Evolutionary conservation across 2,329 filamentous ascomycete species (phyloP).

Genomic region (Penicillium sp.): DNA sequence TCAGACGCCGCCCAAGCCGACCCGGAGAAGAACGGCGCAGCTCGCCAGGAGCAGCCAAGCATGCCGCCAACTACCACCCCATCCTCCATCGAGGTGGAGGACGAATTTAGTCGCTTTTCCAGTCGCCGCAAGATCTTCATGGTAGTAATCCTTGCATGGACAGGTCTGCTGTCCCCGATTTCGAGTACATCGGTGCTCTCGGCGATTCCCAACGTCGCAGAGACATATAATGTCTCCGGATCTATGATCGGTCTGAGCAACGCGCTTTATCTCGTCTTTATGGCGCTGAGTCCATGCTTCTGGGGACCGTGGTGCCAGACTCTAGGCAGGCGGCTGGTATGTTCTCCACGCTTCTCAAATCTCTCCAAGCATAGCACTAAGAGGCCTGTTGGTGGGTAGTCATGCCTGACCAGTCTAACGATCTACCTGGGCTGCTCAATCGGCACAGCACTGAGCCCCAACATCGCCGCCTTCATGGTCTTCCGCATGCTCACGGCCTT

Average conservation of each 20-base stretch:
- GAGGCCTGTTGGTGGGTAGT: constrained; percentile 41
- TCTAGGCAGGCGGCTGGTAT: constrained; percentile 63
- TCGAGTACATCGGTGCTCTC: constrained; percentile 63
- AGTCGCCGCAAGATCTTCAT: constrained; percentile 7
- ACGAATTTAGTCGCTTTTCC: constrained; percentile 14
- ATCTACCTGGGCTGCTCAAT: constrained; percentile 73
- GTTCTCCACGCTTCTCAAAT: constrained; percentile 27
- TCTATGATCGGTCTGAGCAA: constrained; percentile 75
- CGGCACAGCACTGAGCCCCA: constrained; percentile 73
- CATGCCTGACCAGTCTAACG: constrained; percentile 63
- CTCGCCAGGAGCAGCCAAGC: neutral
- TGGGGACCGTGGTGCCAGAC: constrained; percentile 75
- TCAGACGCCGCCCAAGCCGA: neutral
- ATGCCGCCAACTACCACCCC: neutral
- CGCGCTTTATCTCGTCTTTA: constrained; percentile 74
- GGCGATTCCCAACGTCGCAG: constrained; percentile 74
- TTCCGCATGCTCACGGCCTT: constrained; percentile 77
- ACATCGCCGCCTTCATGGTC: constrained; percentile 72
- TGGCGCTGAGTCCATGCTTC: constrained; percentile 72
- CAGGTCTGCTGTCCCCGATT: constrained; percentile 51
- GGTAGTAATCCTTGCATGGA: constrained; percentile 16
- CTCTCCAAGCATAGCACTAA: too few relatives aligned
- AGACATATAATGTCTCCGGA: constrained; percentile 67
- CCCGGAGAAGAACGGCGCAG: neutral
- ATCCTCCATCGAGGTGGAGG: neutral